These are phyloP conservation scores for Podila minutissima DNA, from an alignment of 192 early-diverging fungal genomes.

Conservation along the genomic window DNA sequence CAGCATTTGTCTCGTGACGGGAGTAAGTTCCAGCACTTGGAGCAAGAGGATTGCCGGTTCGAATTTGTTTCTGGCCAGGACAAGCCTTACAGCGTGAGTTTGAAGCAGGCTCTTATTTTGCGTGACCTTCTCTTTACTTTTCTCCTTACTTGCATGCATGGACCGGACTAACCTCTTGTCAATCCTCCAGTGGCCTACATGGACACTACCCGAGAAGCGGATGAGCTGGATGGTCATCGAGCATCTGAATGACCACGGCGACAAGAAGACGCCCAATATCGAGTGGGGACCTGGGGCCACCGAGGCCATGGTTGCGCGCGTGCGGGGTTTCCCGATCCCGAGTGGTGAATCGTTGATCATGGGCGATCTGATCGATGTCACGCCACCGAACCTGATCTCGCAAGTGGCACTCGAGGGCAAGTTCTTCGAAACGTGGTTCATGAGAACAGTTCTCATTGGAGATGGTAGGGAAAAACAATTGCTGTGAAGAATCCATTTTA, in stretches of 20 bases:
- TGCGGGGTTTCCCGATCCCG: slow-evolving; percentile 6
- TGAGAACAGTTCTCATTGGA: slow-evolving; percentile 9
- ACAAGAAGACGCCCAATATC: background rate
- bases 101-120: background rate
- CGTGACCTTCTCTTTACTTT: background rate
- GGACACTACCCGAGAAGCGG: background rate
- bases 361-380: slow-evolving; percentile 15
- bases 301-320: slow-evolving; percentile 11
- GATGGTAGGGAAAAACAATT: slow-evolving; percentile 19
- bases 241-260: slow-evolving; percentile 6
- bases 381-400: slow-evolving; percentile 2
- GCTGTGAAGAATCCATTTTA: too few relatives aligned
- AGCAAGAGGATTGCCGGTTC: slow-evolving; percentile 6
- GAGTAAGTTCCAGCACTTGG: slow-evolving; percentile 10
- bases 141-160: background rate
- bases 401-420: slow-evolving; percentile 18
- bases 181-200: slow-evolving; percentile 1
- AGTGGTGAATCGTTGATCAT: slow-evolving; percentile 1
- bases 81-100: slow-evolving; percentile 18
- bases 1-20: slow-evolving; percentile 18
- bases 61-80: slow-evolving; percentile 9
- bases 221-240: slow-evolving; percentile 27
- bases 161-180: background rate
- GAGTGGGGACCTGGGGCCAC: slow-evolving; percentile 11
- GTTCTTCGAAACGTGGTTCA: slow-evolving; percentile 34